Conservation (phyloP, 2,329 filamentous ascomycete genomes). For the Neofusicoccum parvum region DNA sequence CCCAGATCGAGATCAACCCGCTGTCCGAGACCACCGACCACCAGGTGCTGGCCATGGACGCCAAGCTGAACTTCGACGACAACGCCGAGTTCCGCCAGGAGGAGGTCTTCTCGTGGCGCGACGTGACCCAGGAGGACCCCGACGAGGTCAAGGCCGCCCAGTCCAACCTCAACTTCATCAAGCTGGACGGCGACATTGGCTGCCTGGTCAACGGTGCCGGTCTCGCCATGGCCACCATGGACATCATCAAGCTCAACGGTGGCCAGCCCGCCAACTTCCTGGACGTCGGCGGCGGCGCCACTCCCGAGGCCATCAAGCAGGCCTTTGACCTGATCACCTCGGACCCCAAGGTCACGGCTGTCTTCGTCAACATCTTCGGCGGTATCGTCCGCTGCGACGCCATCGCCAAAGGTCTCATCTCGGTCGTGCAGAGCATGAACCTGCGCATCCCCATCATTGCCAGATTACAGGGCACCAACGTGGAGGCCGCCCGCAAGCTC, state of each 20-base stretch:
- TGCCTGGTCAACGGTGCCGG: constrained; percentile 98
- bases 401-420: constrained; percentile 94
- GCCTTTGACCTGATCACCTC: constrained; percentile 98
- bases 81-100: constrained; percentile 98
- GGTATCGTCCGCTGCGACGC: constrained; percentile 98
- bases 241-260: constrained; percentile 99
- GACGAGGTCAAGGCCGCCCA: constrained; percentile 97
- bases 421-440: constrained; percentile 92
- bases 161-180: constrained; percentile 98
- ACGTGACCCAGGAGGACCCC: constrained; percentile 91
- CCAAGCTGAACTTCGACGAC: constrained; percentile 98
- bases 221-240: constrained; percentile 99
- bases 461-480: constrained; percentile 96
- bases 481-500: constrained; percentile 86
- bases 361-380: constrained; percentile 99
- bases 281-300: constrained; percentile 96
- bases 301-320: constrained; percentile 92
- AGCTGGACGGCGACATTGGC: constrained; percentile 98
- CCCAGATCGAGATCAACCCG: constrained; percentile 99
- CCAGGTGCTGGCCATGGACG: constrained; percentile 98
- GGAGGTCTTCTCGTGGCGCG: constrained; percentile 92
- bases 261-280: constrained; percentile 97
- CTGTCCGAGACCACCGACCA: constrained; percentile 97
- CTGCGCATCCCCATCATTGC: constrained; percentile 96
- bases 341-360: constrained; percentile 95